Percentiles rank a stretch among this genome's conserved stretches.
These are phyloP conservation scores for Aegilops umbellulata DNA, from an alignment of 176 grass and related monocot genomes.

Conservation along the genomic window DNA sequence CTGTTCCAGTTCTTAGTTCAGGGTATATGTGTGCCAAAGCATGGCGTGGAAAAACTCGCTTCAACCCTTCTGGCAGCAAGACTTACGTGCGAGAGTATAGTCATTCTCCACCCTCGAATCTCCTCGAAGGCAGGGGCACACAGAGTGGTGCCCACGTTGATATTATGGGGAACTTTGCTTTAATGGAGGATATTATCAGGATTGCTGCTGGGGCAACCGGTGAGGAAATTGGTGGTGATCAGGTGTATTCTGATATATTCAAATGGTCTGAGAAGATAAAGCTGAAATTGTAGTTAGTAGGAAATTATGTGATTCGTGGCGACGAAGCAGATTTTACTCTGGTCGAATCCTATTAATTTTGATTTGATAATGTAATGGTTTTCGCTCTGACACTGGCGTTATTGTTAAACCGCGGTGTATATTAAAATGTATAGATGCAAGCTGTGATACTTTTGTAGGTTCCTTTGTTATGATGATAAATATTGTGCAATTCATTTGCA, in stretches of 20 bases:
- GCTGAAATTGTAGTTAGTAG: constrained; percentile 52
- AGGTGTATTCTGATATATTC: constrained; percentile 87
- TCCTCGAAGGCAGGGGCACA: constrained; percentile 90
- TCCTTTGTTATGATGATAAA: neutral
- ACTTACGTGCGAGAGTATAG: constrained; percentile 77
- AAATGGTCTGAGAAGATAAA: constrained; percentile 95
- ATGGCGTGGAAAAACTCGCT: constrained; percentile 93
- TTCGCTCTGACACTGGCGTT: neutral
- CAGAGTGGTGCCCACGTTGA: constrained; percentile 97
- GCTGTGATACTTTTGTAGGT: neutral
- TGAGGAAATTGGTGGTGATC: constrained; percentile 77
- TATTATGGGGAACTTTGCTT: constrained; percentile 98
- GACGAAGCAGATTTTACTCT: neutral
- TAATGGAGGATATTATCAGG: constrained; percentile 93
- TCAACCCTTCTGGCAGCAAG: constrained; percentile 89
- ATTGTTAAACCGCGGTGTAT: constrained; percentile 26
- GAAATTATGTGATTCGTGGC: neutral
- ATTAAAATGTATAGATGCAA: constrained; percentile 49
- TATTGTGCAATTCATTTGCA: neutral
- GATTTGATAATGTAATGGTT: constrained; percentile 20
- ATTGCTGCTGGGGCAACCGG: constrained; percentile 82
- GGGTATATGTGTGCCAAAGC: constrained; percentile 95
- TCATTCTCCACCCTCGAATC: constrained; percentile 78
- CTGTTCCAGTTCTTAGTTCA: constrained; percentile 85
- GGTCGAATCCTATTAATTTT: constrained; percentile 31